phyloP scores from a whole-genome alignment of 2,329 filamentous ascomycete genomes.

The Paramyrothecium roridum region DNA sequence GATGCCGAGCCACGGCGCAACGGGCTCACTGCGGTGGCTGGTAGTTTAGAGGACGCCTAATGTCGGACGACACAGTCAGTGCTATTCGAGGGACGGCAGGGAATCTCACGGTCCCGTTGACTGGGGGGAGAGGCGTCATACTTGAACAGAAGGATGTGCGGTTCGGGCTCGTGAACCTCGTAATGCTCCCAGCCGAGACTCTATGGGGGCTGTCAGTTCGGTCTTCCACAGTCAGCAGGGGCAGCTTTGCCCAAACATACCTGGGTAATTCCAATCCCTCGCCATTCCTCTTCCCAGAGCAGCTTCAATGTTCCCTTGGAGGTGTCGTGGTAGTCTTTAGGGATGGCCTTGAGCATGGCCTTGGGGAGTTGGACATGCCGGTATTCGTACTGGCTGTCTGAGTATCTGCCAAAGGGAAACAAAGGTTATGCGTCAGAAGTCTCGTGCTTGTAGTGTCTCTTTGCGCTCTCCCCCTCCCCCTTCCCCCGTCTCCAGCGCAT shows the following conservation, averaged over 20 bases:
- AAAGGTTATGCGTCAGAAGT: background rate
- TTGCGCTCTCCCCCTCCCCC: too few relatives aligned
- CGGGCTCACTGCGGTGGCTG: constrained; percentile 59
- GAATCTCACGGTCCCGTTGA: background rate
- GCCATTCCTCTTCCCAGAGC: constrained; percentile 98
- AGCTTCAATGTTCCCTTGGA: constrained; percentile 90
- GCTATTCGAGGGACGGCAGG: background rate
- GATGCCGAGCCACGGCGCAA: background rate
- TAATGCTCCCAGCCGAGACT: constrained; percentile 99
- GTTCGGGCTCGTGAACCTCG: constrained; percentile 97
- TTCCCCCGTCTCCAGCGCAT: too few relatives aligned
- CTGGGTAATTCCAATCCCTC: constrained; percentile 94
- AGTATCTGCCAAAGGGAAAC: constrained; percentile 63
- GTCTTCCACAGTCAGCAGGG: background rate
- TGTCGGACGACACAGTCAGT: constrained; percentile 1
- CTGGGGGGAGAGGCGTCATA: constrained; percentile 51
- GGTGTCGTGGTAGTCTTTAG: constrained; percentile 88
- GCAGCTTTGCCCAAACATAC: constrained; percentile 42
- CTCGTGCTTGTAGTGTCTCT: too few relatives aligned
- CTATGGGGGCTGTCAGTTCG: constrained; percentile 42
- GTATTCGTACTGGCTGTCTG: constrained; percentile 90
- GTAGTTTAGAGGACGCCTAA: constrained; percentile 82
- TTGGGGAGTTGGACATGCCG: constrained; percentile 97
- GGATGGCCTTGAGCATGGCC: constrained; percentile 96
- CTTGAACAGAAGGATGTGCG: constrained; percentile 98